A percentile compares a stretch with the other conserved stretches of the same genome.
Conservation (phyloP, 2,329 filamentous ascomycete species). For the Monilinia aucupariae region DNA sequence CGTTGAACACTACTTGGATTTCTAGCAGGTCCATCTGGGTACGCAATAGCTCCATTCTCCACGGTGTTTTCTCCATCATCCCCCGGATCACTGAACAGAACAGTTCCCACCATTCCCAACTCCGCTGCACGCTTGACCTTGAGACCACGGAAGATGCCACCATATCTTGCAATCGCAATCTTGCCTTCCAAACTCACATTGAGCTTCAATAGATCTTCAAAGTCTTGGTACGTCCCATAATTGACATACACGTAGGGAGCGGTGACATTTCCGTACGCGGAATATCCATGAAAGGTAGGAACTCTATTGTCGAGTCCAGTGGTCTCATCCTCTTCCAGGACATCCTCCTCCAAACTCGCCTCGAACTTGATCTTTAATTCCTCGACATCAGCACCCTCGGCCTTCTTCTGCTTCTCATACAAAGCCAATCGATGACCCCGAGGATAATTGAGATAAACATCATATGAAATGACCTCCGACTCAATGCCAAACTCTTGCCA, state of each 20-base stretch:
- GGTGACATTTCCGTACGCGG: constrained; percentile 85
- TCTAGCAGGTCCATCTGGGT: constrained; percentile 81
- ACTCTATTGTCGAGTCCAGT: constrained; percentile 66
- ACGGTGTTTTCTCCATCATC: constrained; percentile 81
- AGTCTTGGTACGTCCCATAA: constrained; percentile 83
- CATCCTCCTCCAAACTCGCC: constrained; percentile 77
- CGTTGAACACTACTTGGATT: constrained; percentile 86
- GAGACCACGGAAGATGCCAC: constrained; percentile 78
- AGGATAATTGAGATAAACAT: constrained; percentile 75
- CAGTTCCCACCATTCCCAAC: constrained; percentile 76
- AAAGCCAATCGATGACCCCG: constrained; percentile 64
- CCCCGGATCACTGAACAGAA: constrained; percentile 84
- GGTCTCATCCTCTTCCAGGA: constrained; percentile 76
- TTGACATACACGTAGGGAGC: constrained; percentile 84
- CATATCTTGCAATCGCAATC: constrained; percentile 83
- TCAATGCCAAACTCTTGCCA: constrained; percentile 68
- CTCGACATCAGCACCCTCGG: constrained; percentile 39
- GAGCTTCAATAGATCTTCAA: constrained; percentile 69
- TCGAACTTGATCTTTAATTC: constrained; percentile 67
- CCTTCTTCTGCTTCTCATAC: constrained; percentile 45
- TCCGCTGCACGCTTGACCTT: constrained; percentile 93
- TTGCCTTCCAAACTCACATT: constrained; percentile 75
- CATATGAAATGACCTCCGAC: constrained; percentile 62
- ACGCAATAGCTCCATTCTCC: constrained; percentile 70
- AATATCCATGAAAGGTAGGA: constrained; percentile 93